phyloP scores from a whole-genome alignment of 2,329 filamentous ascomycete species.

The Aspergillus sp. region DNA sequence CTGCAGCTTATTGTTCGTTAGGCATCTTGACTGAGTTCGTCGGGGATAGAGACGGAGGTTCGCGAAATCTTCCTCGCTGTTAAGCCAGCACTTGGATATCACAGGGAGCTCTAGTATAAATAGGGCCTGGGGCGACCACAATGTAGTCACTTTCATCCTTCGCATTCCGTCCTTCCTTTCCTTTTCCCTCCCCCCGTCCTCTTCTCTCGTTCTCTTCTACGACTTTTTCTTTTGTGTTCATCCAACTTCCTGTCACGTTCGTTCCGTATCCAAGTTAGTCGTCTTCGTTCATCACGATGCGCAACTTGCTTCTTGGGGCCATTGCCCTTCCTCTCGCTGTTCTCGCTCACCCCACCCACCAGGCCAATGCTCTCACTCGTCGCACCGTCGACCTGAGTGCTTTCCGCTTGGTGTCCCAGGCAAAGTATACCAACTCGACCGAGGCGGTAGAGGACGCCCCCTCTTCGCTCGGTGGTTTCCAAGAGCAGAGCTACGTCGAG shows the following conservation, averaged over 20 bases:
- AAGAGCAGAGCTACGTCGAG: conserved; percentile 8
- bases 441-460: background rate
- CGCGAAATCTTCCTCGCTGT: background rate
- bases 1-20: background rate
- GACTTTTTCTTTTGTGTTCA: background rate
- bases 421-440: conserved; percentile 4
- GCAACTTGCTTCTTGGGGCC: conserved; percentile 6
- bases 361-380: background rate
- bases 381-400: conserved; percentile 7
- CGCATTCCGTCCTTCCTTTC: background rate
- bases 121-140: background rate
- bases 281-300: background rate
- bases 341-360: conserved; percentile 5
- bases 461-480: background rate
- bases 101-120: background rate
- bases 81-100: no score
- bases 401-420: conserved; percentile 6
- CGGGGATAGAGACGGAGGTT: no score
- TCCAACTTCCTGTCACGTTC: background rate
- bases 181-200: background rate
- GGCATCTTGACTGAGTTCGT: background rate
- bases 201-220: background rate
- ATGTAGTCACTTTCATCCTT: background rate
- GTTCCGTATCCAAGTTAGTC: background rate
- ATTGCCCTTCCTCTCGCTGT: conserved; percentile 5